Evolutionary conservation across 257 asterid species (phyloP).

Genomic region (Lycium barbarum): DNA sequence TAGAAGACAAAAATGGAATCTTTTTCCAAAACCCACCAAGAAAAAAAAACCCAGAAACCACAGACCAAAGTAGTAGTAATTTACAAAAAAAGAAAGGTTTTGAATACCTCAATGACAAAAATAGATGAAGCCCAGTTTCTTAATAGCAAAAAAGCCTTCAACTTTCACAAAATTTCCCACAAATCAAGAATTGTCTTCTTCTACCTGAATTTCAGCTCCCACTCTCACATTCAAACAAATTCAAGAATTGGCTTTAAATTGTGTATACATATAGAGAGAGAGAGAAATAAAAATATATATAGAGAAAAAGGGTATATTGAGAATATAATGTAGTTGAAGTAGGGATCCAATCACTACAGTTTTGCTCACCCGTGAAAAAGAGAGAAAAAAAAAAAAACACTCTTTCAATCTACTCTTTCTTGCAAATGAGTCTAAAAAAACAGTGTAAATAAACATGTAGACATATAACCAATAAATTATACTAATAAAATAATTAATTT

Average conservation of each 20-base stretch:
- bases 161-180: conserved; percentile 38
- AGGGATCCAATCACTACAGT: conserved; percentile 57
- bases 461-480: neutral
- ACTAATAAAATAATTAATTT: neutral
- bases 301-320: conserved; percentile 31
- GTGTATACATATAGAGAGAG: conserved; percentile 32
- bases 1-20: conserved; percentile 34
- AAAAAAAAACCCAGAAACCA: conserved; percentile 28
- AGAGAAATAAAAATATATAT: conserved; percentile 15
- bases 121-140: conserved; percentile 22
- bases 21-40: conserved; percentile 43
- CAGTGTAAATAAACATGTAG: neutral
- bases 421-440: neutral
- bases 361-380: conserved; percentile 54
- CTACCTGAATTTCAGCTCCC: conserved; percentile 29
- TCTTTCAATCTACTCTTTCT: conserved; percentile 12
- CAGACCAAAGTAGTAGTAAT: conserved; percentile 34
- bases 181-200: conserved; percentile 35
- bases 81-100: conserved; percentile 16
- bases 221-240: conserved; percentile 33
- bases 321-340: conserved; percentile 23
- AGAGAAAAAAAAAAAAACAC: neutral
- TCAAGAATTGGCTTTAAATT: conserved; percentile 34
- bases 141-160: conserved; percentile 27
- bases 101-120: conserved; percentile 47